These are phyloP conservation scores for Trametes villosa DNA, from an alignment of 768 basidiomycete genomes.

Conservation along the genomic window DNA sequence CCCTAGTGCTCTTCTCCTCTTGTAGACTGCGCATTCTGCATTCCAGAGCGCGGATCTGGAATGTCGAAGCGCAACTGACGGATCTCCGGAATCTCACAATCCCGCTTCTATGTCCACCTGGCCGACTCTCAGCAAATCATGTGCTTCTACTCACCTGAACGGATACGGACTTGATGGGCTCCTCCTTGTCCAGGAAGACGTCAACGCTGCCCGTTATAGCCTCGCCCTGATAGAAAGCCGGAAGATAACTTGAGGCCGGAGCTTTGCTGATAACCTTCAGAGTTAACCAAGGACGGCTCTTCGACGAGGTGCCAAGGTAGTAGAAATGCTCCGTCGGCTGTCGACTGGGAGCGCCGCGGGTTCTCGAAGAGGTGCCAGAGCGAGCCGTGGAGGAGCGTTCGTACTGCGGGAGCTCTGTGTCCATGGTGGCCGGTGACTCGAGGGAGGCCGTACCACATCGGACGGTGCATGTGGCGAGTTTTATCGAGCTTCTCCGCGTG, in stretches of 20 bases:
- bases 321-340: slow-evolving; percentile 6
- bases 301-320: slow-evolving; percentile 11
- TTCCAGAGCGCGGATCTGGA: too few relatives aligned
- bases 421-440: slow-evolving; percentile 2
- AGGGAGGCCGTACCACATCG: not conserved
- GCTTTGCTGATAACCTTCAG: slow-evolving; percentile 17
- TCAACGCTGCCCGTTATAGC: slow-evolving; percentile 8
- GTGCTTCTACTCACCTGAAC: slow-evolving; percentile 21
- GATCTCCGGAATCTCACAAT: too few relatives aligned
- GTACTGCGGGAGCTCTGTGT: slow-evolving; percentile 11
- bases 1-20: too few relatives aligned
- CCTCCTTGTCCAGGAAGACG: slow-evolving; percentile 14
- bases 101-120: too few relatives aligned
- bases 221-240: slow-evolving; percentile 17
- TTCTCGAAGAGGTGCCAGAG: not conserved
- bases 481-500: slow-evolving; percentile 1
- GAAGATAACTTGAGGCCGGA: not conserved
- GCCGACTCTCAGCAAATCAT: too few relatives aligned
- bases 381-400: not conserved
- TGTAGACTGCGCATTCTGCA: too few relatives aligned
- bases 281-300: slow-evolving; percentile 14
- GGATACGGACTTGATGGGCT: slow-evolving; percentile 18
- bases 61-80: too few relatives aligned
- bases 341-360: not conserved
- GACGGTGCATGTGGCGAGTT: not conserved